Evolutionary conservation across 2,329 filamentous ascomycete species (phyloP).

Genomic region (Chaetomium strumarium): DNA sequence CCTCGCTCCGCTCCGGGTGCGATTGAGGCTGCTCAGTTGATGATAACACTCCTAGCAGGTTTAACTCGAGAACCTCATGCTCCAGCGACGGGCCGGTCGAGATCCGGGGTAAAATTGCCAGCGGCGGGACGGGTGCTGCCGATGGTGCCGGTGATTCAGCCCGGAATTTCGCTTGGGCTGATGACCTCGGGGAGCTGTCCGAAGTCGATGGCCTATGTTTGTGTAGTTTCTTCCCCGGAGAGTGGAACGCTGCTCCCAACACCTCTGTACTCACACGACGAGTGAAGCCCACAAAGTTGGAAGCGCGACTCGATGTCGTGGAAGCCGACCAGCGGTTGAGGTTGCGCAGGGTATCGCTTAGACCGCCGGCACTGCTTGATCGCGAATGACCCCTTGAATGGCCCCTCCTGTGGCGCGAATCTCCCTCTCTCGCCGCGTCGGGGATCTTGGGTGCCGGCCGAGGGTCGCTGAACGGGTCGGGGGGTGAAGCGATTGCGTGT

Average conservation of each 20-base stretch:
- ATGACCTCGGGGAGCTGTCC: conserved; percentile 22
- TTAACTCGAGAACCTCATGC: conserved; percentile 28
- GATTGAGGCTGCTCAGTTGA: conserved; percentile 10
- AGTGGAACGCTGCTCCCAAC: conserved; percentile 28
- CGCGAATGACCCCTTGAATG: conserved; percentile 33
- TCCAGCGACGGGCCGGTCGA: conserved; percentile 37
- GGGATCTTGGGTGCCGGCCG: conserved; percentile 15
- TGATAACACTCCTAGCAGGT: conserved; percentile 16
- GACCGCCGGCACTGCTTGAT: conserved; percentile 32
- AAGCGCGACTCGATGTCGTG: conserved; percentile 44
- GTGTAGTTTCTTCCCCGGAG: conserved; percentile 34
- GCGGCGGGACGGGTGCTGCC: conserved; percentile 26
- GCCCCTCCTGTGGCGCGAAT: conserved; percentile 22
- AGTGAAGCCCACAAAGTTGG: conserved; percentile 34
- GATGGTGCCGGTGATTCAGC: conserved; percentile 20
- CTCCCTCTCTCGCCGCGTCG: conserved; percentile 19
- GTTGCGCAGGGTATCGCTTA: conserved; percentile 42
- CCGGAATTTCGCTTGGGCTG: conserved; percentile 16
- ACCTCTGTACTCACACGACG: conserved; percentile 43
- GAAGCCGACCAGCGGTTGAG: conserved; percentile 50
- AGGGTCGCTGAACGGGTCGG: conserved; percentile 22
- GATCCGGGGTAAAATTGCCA: conserved; percentile 37
- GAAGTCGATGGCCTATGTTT: conserved; percentile 33
- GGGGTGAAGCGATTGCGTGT: conserved; percentile 10
- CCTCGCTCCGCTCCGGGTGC: conserved; percentile 9